Evolutionary conservation across 2,329 filamentous ascomycete genomes (phyloP).

Genomic region (Atkinsonella hypoxylon): DNA sequence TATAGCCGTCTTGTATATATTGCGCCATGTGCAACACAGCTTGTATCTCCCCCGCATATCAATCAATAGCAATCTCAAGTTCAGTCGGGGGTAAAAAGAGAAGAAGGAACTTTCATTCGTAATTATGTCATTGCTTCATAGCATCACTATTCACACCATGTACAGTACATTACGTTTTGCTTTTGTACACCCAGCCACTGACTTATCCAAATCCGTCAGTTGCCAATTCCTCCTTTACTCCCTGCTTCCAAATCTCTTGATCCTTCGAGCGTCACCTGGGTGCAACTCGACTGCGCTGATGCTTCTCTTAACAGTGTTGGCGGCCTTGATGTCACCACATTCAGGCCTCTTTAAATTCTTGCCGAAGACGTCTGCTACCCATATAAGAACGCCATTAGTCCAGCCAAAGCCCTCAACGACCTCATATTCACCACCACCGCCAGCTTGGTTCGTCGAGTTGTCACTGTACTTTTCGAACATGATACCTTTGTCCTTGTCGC

Average conservation of each 20-base stretch:
- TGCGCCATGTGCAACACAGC: neutral
- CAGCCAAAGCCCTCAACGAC: constrained; percentile 62
- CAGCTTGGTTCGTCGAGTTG: constrained; percentile 46
- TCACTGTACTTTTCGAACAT: constrained; percentile 63
- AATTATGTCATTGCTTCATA: neutral
- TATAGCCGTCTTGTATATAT: neutral
- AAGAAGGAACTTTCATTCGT: neutral
- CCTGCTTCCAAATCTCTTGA: constrained; percentile 32
- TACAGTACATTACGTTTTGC: neutral
- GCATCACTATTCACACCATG: neutral
- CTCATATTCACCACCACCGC: constrained; percentile 55
- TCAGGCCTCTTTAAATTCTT: constrained; percentile 41
- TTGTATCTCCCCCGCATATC: neutral
- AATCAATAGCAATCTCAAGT: neutral
- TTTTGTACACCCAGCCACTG: too few relatives aligned
- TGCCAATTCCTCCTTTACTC: neutral
- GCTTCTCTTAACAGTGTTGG: constrained; percentile 18
- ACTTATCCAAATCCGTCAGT: neutral
- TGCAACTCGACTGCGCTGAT: constrained; percentile 35
- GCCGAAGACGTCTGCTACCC: constrained; percentile 51
- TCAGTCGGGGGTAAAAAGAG: too few relatives aligned
- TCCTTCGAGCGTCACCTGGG: constrained; percentile 31
- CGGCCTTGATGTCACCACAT: constrained; percentile 37
- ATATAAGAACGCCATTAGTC: constrained; percentile 58
- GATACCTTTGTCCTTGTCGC: constrained; percentile 35